These are phyloP conservation scores for Scytalidium sp. DNA, from an alignment of 2,329 filamentous ascomycete species.

Conservation along the genomic window DNA sequence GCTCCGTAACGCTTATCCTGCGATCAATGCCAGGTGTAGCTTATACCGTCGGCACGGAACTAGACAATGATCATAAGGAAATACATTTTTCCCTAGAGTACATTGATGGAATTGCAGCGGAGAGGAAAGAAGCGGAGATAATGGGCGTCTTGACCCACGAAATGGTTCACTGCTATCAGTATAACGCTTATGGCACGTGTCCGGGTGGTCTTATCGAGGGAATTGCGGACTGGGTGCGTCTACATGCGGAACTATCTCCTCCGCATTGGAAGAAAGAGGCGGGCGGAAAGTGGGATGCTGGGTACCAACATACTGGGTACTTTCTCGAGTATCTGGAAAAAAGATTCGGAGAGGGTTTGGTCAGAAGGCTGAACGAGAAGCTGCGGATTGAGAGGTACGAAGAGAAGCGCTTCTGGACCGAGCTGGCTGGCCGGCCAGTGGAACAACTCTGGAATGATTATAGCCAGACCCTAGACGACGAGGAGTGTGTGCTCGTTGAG, in stretches of 20 bases:
- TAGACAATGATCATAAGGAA: conserved; percentile 87
- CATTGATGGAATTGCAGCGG: conserved; percentile 48
- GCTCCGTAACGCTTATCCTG: conserved; percentile 81
- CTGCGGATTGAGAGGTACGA: conserved; percentile 63
- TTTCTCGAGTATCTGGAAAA: conserved; percentile 84
- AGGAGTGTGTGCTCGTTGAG: conserved; percentile 26
- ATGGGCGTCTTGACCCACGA: conserved; percentile 85
- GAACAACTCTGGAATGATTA: conserved; percentile 75
- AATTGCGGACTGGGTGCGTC: conserved; percentile 86
- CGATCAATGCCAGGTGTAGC: conserved; percentile 80
- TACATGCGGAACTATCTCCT: conserved; percentile 69
- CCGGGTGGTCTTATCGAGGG: conserved; percentile 85
- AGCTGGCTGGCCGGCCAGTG: conserved; percentile 64
- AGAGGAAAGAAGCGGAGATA: conserved; percentile 59
- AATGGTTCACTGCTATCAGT: conserved; percentile 93
- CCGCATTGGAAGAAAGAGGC: conserved; percentile 73
- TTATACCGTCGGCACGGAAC: conserved; percentile 77
- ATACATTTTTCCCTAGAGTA: conserved; percentile 84
- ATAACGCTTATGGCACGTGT: conserved; percentile 59
- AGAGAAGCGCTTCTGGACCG: conserved; percentile 63
- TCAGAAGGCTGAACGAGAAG: conserved; percentile 64
- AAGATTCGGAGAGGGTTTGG: conserved; percentile 56
- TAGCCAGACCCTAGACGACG: conserved; percentile 32
- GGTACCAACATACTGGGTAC: conserved; percentile 88
- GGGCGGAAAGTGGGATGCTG: conserved; percentile 72